Conservation (phyloP, 2,329 filamentous ascomycete genomes). For the Diaporthe vaccinii region DNA sequence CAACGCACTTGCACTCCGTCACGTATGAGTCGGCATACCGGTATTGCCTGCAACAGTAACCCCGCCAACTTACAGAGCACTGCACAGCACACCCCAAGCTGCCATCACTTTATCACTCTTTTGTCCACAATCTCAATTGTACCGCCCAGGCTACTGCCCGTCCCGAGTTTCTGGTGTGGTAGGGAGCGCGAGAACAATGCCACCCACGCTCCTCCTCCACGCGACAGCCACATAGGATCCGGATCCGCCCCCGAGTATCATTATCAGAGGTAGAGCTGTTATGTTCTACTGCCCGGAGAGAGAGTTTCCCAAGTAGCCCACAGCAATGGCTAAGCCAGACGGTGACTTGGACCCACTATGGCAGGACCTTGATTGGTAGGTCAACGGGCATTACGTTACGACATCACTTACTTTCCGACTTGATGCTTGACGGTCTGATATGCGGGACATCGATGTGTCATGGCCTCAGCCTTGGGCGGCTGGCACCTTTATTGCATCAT, state of each 20-base stretch:
- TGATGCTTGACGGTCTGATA: background rate
- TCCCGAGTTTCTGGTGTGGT: slow-evolving; percentile 2
- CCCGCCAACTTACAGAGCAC: background rate
- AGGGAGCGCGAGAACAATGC: background rate
- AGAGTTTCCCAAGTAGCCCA: slow-evolving; percentile 15
- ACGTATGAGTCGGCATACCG: background rate
- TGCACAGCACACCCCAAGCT: background rate
- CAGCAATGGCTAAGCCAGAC: slow-evolving; percentile 57
- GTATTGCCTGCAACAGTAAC: background rate
- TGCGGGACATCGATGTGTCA: background rate
- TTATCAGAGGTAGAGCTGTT: background rate
- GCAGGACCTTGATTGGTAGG: slow-evolving; percentile 83
- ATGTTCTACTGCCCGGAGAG: slow-evolving; percentile 21
- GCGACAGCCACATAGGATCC: slow-evolving; percentile 7
- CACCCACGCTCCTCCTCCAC: slow-evolving; percentile 2
- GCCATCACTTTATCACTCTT: background rate
- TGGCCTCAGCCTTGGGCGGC: slow-evolving; percentile 36
- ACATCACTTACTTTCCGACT: slow-evolving; percentile 30
- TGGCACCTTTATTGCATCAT: slow-evolving; percentile 34
- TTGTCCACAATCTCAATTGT: background rate
- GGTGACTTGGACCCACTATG: slow-evolving; percentile 73
- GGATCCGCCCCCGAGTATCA: background rate
- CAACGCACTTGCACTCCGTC: background rate
- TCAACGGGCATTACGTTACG: slow-evolving; percentile 43
- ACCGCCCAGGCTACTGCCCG: background rate